phyloP scores from a whole-genome alignment of 108 stramenopile species.

The Ochromonas danica region DNA sequence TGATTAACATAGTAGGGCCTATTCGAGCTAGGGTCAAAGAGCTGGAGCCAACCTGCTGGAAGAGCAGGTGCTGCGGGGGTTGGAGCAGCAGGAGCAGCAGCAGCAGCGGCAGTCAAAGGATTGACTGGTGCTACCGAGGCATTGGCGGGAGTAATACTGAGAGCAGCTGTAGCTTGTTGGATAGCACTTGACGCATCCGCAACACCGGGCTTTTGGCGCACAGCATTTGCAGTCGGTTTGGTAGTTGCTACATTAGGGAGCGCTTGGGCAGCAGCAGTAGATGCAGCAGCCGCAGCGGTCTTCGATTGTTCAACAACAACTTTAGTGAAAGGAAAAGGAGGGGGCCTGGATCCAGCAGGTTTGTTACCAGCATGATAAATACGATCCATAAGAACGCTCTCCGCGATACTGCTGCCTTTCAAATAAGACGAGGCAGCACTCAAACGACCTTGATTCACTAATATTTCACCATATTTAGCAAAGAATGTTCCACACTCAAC shows the following conservation, averaged over 20 bases:
- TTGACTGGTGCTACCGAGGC: not conserved
- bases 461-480: constrained; percentile 71
- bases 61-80: not conserved
- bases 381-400: constrained; percentile 19
- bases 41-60: constrained; percentile 22
- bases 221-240: not conserved
- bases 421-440: constrained; percentile 68
- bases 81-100: not conserved
- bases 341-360: constrained; percentile 38
- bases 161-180: not conserved
- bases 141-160: not conserved
- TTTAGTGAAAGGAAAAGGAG: constrained; percentile 48
- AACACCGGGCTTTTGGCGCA: not conserved
- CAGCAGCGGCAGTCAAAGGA: constrained; percentile 29
- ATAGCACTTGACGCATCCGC: not conserved
- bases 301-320: constrained; percentile 26
- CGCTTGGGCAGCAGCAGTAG: not conserved
- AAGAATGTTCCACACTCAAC: constrained; percentile 69
- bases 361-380: constrained; percentile 41
- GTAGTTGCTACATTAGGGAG: constrained; percentile 7
- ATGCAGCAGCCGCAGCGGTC: not conserved
- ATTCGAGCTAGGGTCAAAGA: constrained; percentile 9
- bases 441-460: constrained; percentile 86
- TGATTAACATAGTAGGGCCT: constrained; percentile 47
- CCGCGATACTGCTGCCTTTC: constrained; percentile 36